Base-by-base conservation (phyloP, 2,329 filamentous ascomycete species). In the Amesomyces nigricolor region DNA sequence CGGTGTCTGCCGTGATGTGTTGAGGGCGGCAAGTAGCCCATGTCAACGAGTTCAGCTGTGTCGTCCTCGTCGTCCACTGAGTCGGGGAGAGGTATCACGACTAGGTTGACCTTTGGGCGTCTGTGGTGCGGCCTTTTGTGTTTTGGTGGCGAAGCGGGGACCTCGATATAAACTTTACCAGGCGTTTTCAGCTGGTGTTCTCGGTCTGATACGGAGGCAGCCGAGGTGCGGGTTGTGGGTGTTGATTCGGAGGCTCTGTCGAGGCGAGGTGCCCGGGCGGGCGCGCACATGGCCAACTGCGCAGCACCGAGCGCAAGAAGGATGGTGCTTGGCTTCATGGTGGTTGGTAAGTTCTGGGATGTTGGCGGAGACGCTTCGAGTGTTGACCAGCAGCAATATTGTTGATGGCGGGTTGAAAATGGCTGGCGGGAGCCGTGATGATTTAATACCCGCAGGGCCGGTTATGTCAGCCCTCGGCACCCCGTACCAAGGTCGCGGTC, bases 321-420 rank as follows among this genome's bases (percentile, higher is more conserved):
- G n/a, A 63, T 13, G 16, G 19, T 46, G 30, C 22, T 51, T 19
- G 43, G 14, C 57, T 54, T 64, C 63, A 64, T 63, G 10, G 51
- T 56, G 44, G 35, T 32, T 29, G 19, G 17, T 6, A 39, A 48
- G 7, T 7, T 32, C 30, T 10, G 10, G 30, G 30, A 32, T 32
- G 5, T 2, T 19, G 17, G 17, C 17, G 17, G 17, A 19, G 17
- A 19, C 17, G 17, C 17, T 19, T 19, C 17, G 29, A 16, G 29
- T 16, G 32, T 26, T 16, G 22, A 19, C n/a, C 17, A 13, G n/a
- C 6, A 22, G 43, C 17, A 19, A 3, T 19, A 19, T 19, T 19
- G 17, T 19, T 19, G 17, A 19, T 19, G 17, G 17, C 17, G 17
- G 17, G 17, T 16, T 30, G 32, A 39, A 39, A 13, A 32, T 19